Base-by-base conservation (phyloP, 768 basidiomycete genomes). In the Pleurotus tuoliensis region DNA sequence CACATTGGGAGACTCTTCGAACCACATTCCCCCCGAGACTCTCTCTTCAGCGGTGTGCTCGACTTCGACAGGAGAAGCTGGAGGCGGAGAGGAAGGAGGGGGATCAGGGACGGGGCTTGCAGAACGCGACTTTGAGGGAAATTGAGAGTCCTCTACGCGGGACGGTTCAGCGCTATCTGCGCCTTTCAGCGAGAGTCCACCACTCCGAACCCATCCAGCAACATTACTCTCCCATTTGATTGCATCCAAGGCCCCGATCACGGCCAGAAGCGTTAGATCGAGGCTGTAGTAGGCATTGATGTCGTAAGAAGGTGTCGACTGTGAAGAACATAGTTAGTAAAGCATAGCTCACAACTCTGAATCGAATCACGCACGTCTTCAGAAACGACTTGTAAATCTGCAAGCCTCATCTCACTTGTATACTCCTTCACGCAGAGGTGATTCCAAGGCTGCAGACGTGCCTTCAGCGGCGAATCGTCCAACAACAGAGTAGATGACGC, bases 371-470 rank as follows among this genome's bases (percentile, higher is more conserved):
- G 30, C 11, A 34, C 30, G 8, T 34, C 30, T 34, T 34, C 30
- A 2, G 30, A 9, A 11, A 11, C 56, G n/a, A 67, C 59, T 3
- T 61, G 57, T 9, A 72, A 41, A 57, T 74, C 73, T 5, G 47
- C 47, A n/a, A 46, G 58, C 9, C 86, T 78, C 64, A 70, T 72
- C 7, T 69, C 61, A 1, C 67, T 71, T 12, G 76, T 73, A 65
- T 92, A 93, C 64, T 92, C 90, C 8, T 71, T 76, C 60, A 93
- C 79, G 64, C 87, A 90, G 18, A 93, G 71, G 64, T 94, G 92
- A 65, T 90, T 94, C 73, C 81, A 88, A 0, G 91, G 92, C 64
- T 94, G 92, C 13, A 87, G 73, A 25, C 72, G 77, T 0, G 79
- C 82, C 60, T 82, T 83, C 24, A 72, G 70, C 0, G 77, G 87